These are phyloP conservation scores for Cladosporium sp. DNA, from an alignment of 2,329 filamentous ascomycete genomes.

Conservation along the genomic window DNA sequence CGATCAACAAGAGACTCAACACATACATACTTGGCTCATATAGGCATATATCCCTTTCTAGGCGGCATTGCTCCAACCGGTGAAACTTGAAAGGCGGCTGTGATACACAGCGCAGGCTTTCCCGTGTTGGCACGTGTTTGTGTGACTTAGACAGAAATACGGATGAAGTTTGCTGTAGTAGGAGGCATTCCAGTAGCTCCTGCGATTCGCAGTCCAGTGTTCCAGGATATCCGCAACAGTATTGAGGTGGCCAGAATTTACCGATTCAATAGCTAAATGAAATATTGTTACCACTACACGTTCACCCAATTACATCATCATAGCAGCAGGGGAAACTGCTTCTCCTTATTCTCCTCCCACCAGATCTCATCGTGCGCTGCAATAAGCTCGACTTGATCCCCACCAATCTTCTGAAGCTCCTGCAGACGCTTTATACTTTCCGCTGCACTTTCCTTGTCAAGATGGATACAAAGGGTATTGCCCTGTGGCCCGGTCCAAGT, in stretches of 20 bases:
- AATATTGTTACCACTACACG: neutral
- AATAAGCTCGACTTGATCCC: conserved; percentile 52
- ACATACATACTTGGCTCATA: too few relatives aligned
- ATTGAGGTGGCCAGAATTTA: neutral
- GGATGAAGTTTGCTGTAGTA: too few relatives aligned
- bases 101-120: too few relatives aligned
- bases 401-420: conserved; percentile 36
- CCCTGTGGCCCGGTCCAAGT: conserved; percentile 52
- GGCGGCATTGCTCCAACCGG: too few relatives aligned
- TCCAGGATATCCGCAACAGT: too few relatives aligned
- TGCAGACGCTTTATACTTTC: conserved; percentile 47
- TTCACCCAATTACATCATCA: neutral
- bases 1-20: too few relatives aligned
- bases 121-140: too few relatives aligned
- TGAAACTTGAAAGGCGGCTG: too few relatives aligned
- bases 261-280: neutral
- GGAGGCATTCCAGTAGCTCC: too few relatives aligned
- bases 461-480: conserved; percentile 53
- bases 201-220: too few relatives aligned
- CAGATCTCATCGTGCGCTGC: conserved; percentile 55
- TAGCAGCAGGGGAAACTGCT: conserved; percentile 27
- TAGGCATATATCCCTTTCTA: too few relatives aligned
- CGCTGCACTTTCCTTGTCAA: conserved; percentile 49
- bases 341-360: conserved; percentile 40
- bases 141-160: too few relatives aligned